Conservation (phyloP, 345 rosid species). For the Pistacia integerrima region DNA sequence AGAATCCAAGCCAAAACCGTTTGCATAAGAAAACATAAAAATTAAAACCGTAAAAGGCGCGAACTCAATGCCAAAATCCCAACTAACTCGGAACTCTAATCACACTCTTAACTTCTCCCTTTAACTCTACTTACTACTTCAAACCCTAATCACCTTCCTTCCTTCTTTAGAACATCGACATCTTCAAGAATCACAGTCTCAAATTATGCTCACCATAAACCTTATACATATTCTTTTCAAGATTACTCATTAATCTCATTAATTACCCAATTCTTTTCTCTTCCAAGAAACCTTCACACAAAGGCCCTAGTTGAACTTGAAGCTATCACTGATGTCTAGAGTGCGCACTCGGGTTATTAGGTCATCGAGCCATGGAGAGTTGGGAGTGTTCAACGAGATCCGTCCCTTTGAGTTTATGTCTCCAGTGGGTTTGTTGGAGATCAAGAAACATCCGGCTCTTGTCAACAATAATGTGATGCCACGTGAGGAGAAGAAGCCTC, state of each 20-base stretch:
- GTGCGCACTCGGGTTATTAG: constrained; percentile 7
- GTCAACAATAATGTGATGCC: background rate
- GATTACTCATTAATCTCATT: background rate
- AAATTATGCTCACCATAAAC: no score
- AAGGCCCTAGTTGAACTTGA: background rate
- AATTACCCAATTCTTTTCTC: background rate
- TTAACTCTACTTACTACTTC: background rate
- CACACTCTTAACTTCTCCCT: background rate
- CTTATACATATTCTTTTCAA: no score
- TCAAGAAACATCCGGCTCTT: constrained; percentile 4
- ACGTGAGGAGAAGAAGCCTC: background rate
- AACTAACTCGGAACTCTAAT: background rate
- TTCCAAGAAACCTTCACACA: background rate
- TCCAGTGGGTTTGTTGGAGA: constrained; percentile 6
- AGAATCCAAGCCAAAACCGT: background rate
- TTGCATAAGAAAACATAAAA: background rate
- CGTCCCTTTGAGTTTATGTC: constrained; percentile 3
- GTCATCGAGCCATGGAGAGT: constrained; percentile 34
- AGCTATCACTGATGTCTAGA: constrained; percentile 10
- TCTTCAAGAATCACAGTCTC: background rate
- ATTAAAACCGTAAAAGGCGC: constrained; percentile 15
- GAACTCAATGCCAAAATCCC: background rate
- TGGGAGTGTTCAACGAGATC: constrained; percentile 15
- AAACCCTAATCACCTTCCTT: background rate
- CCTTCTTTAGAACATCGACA: no score